Conservation (phyloP, 805 yeast species). For the Pichia occidentalis region DNA sequence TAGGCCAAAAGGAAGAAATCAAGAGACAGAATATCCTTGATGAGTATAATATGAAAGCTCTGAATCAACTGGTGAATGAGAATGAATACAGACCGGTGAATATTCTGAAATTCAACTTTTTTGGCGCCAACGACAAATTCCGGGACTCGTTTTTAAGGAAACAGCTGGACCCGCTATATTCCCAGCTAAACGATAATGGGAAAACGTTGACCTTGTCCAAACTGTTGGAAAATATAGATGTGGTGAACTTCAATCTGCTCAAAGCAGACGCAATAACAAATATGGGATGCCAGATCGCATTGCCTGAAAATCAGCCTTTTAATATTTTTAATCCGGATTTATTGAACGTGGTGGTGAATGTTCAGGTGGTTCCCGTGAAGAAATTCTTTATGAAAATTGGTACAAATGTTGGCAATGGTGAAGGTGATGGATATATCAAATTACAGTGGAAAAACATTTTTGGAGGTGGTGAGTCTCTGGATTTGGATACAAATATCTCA, state of each 20-base stretch:
- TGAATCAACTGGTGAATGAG: slow-evolving; percentile 18
- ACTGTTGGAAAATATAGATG: slow-evolving; percentile 37
- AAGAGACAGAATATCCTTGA: slow-evolving; percentile 8
- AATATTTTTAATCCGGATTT: slow-evolving; percentile 18
- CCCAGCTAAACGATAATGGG: slow-evolving; percentile 20
- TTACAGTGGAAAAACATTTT: slow-evolving; percentile 55
- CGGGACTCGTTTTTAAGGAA: slow-evolving; percentile 38
- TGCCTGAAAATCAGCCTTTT: slow-evolving; percentile 16
- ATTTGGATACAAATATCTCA: slow-evolving; percentile 38
- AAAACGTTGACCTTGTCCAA: slow-evolving; percentile 32
- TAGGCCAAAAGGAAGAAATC: slow-evolving; percentile 2
- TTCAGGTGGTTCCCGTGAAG: slow-evolving; percentile 49
- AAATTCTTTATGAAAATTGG: slow-evolving; percentile 83
- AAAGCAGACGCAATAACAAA: slow-evolving; percentile 39
- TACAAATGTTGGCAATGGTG: slow-evolving; percentile 93
- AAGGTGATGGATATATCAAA: slow-evolving; percentile 88
- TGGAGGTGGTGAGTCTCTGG: slow-evolving; percentile 50
- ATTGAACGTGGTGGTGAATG: slow-evolving; percentile 24
- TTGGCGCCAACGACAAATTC: slow-evolving; percentile 39
- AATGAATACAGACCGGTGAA: slow-evolving; percentile 37
- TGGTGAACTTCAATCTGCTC: slow-evolving; percentile 36
- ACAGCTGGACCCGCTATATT: slow-evolving; percentile 43
- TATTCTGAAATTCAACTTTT: slow-evolving; percentile 39
- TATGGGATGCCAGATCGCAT: slow-evolving; percentile 31
- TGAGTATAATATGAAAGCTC: slow-evolving; percentile 11